Percentiles rank a stretch among this genome's conserved stretches.
Evolutionary conservation across 768 basidiomycete species (phyloP).

Genomic region (Cyclocybe aegerita): DNA sequence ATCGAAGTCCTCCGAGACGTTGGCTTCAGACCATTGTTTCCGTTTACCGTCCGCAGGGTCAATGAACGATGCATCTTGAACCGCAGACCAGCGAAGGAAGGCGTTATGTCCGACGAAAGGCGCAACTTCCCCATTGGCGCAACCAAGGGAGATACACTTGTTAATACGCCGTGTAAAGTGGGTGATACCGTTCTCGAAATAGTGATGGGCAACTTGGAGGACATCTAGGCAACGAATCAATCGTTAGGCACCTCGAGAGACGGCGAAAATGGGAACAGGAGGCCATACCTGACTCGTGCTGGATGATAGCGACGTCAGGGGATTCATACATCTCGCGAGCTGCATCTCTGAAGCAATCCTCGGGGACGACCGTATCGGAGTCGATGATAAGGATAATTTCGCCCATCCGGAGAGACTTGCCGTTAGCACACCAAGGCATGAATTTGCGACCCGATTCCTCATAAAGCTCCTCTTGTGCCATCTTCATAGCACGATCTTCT

Average conservation of each 20-base stretch:
- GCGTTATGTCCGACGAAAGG: slow-evolving; percentile 88
- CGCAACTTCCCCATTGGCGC: slow-evolving; percentile 79
- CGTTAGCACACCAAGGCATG: slow-evolving; percentile 76
- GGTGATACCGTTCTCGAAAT: slow-evolving; percentile 89
- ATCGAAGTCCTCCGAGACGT: slow-evolving; percentile 83
- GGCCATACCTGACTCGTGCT: slow-evolving; percentile 72
- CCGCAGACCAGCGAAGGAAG: slow-evolving; percentile 83
- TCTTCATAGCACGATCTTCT: slow-evolving; percentile 70
- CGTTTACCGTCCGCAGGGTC: slow-evolving; percentile 60
- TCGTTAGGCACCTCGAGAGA: neutral
- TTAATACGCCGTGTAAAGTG: slow-evolving; percentile 91
- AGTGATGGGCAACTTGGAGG: slow-evolving; percentile 86
- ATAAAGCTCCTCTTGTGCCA: slow-evolving; percentile 72
- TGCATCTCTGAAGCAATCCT: slow-evolving; percentile 85
- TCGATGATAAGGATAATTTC: slow-evolving; percentile 82
- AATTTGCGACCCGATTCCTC: slow-evolving; percentile 54
- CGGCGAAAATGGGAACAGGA: neutral
- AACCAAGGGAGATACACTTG: slow-evolving; percentile 73
- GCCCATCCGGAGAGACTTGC: slow-evolving; percentile 70
- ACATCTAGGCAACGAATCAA: slow-evolving; percentile 39
- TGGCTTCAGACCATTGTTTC: slow-evolving; percentile 76
- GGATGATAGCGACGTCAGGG: slow-evolving; percentile 83
- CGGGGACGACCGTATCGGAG: slow-evolving; percentile 75
- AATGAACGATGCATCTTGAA: slow-evolving; percentile 80
- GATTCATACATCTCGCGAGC: slow-evolving; percentile 80